These are phyloP conservation scores for Fraxinus ornus DNA, from an alignment of 305 asterid species.

Conservation along the genomic window DNA sequence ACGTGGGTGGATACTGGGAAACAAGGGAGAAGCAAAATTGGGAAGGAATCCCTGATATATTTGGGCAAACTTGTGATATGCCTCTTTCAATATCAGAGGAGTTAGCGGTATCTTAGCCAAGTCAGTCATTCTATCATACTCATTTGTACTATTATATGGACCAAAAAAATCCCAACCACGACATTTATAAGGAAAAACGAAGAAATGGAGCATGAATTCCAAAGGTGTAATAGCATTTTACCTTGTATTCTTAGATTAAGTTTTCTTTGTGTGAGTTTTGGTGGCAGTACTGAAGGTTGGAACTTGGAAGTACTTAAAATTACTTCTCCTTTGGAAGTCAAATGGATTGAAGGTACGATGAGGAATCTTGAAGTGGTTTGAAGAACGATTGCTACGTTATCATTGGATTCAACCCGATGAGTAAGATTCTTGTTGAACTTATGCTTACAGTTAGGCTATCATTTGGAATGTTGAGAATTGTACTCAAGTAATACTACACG, in stretches of 20 bases:
- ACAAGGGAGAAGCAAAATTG: slow-evolving; percentile 69
- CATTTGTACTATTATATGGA: slow-evolving; percentile 14
- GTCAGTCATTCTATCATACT: background rate
- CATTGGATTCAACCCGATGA: background rate
- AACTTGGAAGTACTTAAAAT: background rate
- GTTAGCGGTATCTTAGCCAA: slow-evolving; percentile 16
- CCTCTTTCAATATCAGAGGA: slow-evolving; percentile 39
- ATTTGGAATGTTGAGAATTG: background rate
- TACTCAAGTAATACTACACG: background rate
- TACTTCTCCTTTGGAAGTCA: background rate
- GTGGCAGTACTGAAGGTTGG: background rate
- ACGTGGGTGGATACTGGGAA: slow-evolving; percentile 90
- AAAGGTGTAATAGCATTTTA: background rate
- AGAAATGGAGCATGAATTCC: background rate
- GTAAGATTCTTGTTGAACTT: background rate
- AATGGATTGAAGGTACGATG: background rate
- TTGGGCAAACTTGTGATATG: slow-evolving; percentile 56
- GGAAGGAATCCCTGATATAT: slow-evolving; percentile 80
- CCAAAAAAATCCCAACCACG: background rate
- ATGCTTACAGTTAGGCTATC: background rate
- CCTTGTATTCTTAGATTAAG: background rate
- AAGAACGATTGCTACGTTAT: background rate
- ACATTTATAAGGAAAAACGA: background rate
- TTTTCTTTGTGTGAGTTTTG: background rate
- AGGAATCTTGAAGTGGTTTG: background rate